These are phyloP conservation scores for Buxus sempervirens DNA, from an alignment of 164 flowering plant genomes.

Conservation along the genomic window DNA sequence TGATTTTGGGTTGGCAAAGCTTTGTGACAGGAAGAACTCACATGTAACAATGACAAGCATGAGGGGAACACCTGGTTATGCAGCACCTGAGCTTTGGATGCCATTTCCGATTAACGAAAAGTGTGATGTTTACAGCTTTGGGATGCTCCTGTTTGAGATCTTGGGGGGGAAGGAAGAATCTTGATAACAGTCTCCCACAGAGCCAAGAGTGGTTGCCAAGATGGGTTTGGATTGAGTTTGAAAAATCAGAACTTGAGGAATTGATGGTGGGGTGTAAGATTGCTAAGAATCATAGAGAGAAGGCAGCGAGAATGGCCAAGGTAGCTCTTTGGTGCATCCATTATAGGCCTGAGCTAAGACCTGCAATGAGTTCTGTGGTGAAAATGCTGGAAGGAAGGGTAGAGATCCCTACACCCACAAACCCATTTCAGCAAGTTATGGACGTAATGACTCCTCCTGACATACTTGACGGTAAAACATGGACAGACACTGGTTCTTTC, in stretches of 20 bases:
- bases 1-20: slow-evolving; percentile 29
- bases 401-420: slow-evolving; percentile 15
- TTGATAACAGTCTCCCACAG: slow-evolving; percentile 4
- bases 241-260: slow-evolving; percentile 3
- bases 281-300: slow-evolving; percentile 13
- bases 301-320: slow-evolving; percentile 10
- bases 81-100: slow-evolving; percentile 26
- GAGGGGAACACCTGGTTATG: slow-evolving; percentile 28
- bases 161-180: slow-evolving; percentile 23
- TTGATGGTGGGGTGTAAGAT: slow-evolving; percentile 6
- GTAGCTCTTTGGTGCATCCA: slow-evolving; percentile 25
- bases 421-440: slow-evolving; percentile 15
- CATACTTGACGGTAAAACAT: neutral
- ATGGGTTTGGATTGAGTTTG: slow-evolving; percentile 18
- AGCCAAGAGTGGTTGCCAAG: slow-evolving; percentile 28
- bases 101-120: slow-evolving; percentile 19
- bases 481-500: neutral
- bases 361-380: slow-evolving; percentile 21
- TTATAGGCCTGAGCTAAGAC: slow-evolving; percentile 12
- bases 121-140: slow-evolving; percentile 29
- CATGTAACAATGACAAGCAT: slow-evolving; percentile 21
- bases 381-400: slow-evolving; percentile 23
- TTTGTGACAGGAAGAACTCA: slow-evolving; percentile 20
- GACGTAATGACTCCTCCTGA: neutral
- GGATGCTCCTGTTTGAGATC: slow-evolving; percentile 29